These are phyloP conservation scores for Tetrapisispora phaffii DNA, from an alignment of 805 yeast genomes.

Conservation along the genomic window DNA sequence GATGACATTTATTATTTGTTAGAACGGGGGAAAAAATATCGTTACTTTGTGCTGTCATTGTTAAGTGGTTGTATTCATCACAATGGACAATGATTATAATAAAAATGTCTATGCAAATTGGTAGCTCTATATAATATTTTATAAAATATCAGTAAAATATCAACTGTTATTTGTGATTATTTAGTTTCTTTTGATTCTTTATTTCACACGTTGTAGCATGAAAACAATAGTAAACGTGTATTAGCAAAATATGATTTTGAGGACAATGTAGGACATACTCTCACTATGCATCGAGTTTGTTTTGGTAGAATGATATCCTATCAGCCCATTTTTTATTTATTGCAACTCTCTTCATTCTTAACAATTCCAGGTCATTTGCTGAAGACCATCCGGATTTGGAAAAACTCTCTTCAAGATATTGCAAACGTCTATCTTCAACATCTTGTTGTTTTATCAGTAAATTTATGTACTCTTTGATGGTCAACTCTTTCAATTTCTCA, in stretches of 20 bases:
- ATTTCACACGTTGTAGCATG: not conserved
- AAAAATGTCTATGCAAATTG: slow-evolving; percentile 2
- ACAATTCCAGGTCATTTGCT: slow-evolving; percentile 14
- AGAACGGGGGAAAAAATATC: too few relatives aligned
- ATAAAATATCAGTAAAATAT: too few relatives aligned
- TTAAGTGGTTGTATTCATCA: not conserved
- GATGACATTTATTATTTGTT: too few relatives aligned
- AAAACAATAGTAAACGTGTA: too few relatives aligned
- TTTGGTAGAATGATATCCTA: slow-evolving; percentile 19
- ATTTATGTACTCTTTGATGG: slow-evolving; percentile 18
- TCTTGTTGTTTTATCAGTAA: slow-evolving; percentile 20
- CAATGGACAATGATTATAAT: not conserved
- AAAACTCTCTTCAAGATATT: slow-evolving; percentile 18
- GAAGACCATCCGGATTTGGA: slow-evolving; percentile 26
- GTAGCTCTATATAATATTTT: not conserved
- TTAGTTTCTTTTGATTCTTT: too few relatives aligned
- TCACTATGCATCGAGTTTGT: not conserved
- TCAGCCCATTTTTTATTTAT: slow-evolving; percentile 28
- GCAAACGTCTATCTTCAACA: slow-evolving; percentile 23
- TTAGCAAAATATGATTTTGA: too few relatives aligned
- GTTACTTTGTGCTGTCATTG: not conserved
- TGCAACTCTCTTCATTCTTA: slow-evolving; percentile 20
- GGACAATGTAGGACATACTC: not conserved
- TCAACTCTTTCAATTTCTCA: not conserved
- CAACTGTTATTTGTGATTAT: too few relatives aligned